Percentiles rank a stretch among this genome's conserved stretches.
Evolutionary conservation across 2,329 filamentous ascomycete species (phyloP).

Genomic region (Clarireedia monteithiana): DNA sequence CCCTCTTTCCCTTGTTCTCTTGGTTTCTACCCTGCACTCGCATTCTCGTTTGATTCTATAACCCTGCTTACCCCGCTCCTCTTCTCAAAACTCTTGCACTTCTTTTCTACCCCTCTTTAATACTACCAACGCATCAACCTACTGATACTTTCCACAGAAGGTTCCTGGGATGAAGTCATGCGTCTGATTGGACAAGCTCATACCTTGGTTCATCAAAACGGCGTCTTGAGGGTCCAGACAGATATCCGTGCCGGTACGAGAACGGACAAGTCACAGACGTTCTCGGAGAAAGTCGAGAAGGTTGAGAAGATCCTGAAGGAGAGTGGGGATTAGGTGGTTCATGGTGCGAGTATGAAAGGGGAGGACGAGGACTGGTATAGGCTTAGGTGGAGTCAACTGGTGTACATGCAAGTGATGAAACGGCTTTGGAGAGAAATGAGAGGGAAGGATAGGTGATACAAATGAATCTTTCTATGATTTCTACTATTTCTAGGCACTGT

Average conservation of each 20-base stretch:
- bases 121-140: not conserved
- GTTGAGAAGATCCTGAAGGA: slow-evolving; percentile 26
- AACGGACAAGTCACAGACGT: slow-evolving; percentile 28
- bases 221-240: slow-evolving; percentile 77
- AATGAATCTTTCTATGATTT: too few species aligned
- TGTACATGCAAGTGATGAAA: too few species aligned
- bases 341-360: not conserved
- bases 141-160: slow-evolving; percentile 49
- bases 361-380: not conserved
- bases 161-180: slow-evolving; percentile 85
- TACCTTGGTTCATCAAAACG: slow-evolving; percentile 64
- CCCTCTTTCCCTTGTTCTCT: not conserved
- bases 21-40: not conserved
- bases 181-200: slow-evolving; percentile 80
- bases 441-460: too few species aligned
- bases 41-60: not conserved
- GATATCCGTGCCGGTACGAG: slow-evolving; percentile 75
- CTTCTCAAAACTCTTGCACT: not conserved
- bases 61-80: not conserved
- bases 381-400: too few species aligned
- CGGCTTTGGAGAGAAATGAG: too few species aligned
- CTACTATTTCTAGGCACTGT: too few species aligned
- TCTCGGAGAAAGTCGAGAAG: slow-evolving; percentile 27
- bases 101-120: not conserved
- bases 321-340: slow-evolving; percentile 8